These are phyloP conservation scores for Fomitiporia mediterranea DNA, from an alignment of 1,284 basidiomycete species.

Conservation along the genomic window DNA sequence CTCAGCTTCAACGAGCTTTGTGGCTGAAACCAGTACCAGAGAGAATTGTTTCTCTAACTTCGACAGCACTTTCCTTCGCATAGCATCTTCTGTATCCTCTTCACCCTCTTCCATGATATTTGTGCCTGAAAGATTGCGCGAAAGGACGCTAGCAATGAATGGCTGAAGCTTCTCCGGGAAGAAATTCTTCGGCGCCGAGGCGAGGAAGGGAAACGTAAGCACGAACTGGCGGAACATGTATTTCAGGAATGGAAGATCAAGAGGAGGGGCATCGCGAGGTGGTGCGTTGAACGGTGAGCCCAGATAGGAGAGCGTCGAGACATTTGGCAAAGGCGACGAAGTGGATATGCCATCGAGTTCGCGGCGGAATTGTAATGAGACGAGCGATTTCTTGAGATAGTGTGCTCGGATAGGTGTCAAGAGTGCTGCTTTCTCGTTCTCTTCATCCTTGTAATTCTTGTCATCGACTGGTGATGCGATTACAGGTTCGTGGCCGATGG, in stretches of 20 bases:
- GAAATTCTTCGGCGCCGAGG: slow-evolving; percentile 80
- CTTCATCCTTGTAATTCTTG: background rate
- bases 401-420: slow-evolving; percentile 87
- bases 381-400: slow-evolving; percentile 93
- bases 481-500: background rate
- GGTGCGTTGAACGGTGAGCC: slow-evolving; percentile 81
- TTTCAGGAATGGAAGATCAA: slow-evolving; percentile 82
- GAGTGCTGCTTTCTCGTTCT: background rate
- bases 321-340: slow-evolving; percentile 44
- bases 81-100: slow-evolving; percentile 48
- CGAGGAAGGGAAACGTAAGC: slow-evolving; percentile 90
- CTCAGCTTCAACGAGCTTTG: slow-evolving; percentile 78
- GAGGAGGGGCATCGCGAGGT: slow-evolving; percentile 50
- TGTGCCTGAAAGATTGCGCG: slow-evolving; percentile 69
- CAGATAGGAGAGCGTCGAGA: slow-evolving; percentile 79
- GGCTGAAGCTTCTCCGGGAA: slow-evolving; percentile 92
- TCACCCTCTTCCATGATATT: slow-evolving; percentile 56
- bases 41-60: slow-evolving; percentile 83
- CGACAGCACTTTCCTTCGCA: slow-evolving; percentile 55
- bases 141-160: slow-evolving; percentile 77
- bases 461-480: slow-evolving; percentile 10
- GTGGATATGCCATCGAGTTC: slow-evolving; percentile 73
- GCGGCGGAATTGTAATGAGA: slow-evolving; percentile 75
- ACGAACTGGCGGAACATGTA: slow-evolving; percentile 90
- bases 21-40: slow-evolving; percentile 75